These are phyloP conservation scores for Salix udensis DNA, from an alignment of 345 rosid genomes.

Conservation along the genomic window DNA sequence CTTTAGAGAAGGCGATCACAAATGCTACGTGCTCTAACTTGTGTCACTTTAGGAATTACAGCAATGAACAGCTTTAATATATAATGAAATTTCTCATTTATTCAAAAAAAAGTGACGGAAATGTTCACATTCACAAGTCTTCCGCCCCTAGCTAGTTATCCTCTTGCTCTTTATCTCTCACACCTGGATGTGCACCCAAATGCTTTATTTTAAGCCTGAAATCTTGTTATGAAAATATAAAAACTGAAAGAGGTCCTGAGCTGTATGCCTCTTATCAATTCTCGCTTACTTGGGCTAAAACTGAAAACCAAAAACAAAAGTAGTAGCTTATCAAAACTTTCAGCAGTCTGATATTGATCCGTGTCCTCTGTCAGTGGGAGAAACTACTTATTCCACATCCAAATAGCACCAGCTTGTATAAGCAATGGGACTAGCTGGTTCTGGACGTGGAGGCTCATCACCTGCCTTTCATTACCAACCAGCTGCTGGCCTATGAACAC, in stretches of 20 bases:
- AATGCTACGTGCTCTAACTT: too few species aligned
- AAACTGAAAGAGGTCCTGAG: not conserved
- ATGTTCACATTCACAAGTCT: too few species aligned
- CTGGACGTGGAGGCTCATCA: conserved; percentile 31
- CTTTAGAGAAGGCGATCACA: too few species aligned
- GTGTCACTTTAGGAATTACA: too few species aligned
- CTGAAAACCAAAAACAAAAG: not conserved
- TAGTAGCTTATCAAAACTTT: not conserved
- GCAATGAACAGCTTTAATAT: too few species aligned
- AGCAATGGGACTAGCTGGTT: conserved; percentile 29
- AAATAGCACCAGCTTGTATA: conserved; percentile 27
- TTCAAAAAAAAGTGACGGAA: too few species aligned
- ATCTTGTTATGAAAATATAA: not conserved
- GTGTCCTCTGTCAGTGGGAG: not conserved
- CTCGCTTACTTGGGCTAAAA: not conserved
- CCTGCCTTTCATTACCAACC: conserved; percentile 25
- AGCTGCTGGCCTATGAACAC: conserved; percentile 31
- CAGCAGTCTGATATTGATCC: not conserved
- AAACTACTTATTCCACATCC: conserved; percentile 15
- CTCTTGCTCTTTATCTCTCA: not conserved
- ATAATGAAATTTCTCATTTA: too few species aligned
- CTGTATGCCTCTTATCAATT: not conserved
- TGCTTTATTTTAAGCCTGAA: not conserved
- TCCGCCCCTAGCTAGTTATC: too few species aligned
- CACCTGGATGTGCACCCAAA: too few species aligned